Base-by-base conservation (phyloP, 768 basidiomycete species). In the Lactarius sp. region DNA sequence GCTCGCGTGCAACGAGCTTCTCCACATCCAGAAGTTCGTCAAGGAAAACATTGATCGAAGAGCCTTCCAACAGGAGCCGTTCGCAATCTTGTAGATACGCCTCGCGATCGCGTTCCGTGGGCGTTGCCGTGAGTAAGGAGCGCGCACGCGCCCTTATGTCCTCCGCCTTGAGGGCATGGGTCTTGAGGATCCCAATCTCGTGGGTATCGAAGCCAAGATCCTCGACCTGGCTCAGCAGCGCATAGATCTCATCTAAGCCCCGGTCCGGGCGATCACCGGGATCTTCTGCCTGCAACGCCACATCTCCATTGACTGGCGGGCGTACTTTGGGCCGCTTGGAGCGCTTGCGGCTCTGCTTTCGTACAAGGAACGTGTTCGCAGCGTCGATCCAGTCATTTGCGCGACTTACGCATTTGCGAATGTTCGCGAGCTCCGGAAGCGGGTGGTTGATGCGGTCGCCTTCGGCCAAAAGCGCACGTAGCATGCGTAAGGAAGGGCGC, bases 331-430 rank as follows among this genome's bases (percentile, higher is more conserved):
- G 82, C 81, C 55, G 85, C 81, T 60, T 85, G 79, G 57, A 79
- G n/a, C 88, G 87, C 71, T 90, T 90, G 59, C 89, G 81, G 65
- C 85, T 87, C 70, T 88, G 86, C 73, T 92, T 92, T 59, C 90
- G 86, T 56, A 87, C 82, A 64, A 87, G 79, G 75, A 91, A 91
- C 0, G 82, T 79, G 67, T 90, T 90, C 37, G 90, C 90, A 9
- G 84, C 80, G 62, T 93, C 92, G n/a, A 94, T 79, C 94, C 94
- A 95, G 70, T 89, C 88, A 66, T 86, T 92, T 20, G 90, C 94
- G 65, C 84, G 81, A 50, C 73, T 82, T 57, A 98, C 91, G 70
- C 91, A 91, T 74, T 85, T 90, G 51, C 87, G 83, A 42, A 98
- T 81, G 52, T 82, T 76, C 34, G 77, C 74, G 60, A 94, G 79